Evolutionary conservation across 169 alveolate genomes (phyloP), one percentile per base, ranked within the genome.

Genomic region (Plasmodium coatneyi): DNA sequence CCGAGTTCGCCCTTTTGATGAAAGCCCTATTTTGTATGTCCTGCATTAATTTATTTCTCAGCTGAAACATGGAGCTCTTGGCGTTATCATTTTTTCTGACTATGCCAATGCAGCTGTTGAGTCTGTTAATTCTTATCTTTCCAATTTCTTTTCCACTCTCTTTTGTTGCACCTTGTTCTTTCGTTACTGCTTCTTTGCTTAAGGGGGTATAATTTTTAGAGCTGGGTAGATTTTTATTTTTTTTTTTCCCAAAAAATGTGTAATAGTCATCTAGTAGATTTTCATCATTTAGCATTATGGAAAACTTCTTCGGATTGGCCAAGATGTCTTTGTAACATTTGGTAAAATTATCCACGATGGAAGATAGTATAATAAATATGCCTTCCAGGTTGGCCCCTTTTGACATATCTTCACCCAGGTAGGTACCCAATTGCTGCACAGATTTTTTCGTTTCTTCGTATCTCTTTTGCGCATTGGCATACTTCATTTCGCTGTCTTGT

Each of bases 291-390:
- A 91, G 82, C 83, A 91, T 66, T 12, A 91, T 91, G 25, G 92
- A 80, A 81, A 70, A 91, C 56, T 91, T 91, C 71, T 91, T 91
- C 0, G 95, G 79, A 49, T 91, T 91, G 9, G 86, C 74, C 74
- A 82, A 70, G 74, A 91, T 91, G 16, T 91, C 95, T 78, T 82
- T 91, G 34, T 91, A 91, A 32, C 95, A 91, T 81, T 91, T 91
- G 39, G 83, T 91, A 91, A 91, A 91, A 71, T 71, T 80, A 19
- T 91, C 72, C 32, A 91, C 92, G 71, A 91, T 78, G 12, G 95
- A 91, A 34, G 95, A 81, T 80, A 91, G 81, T 22, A 91, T 81
- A 19, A 91, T 91, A 91, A 91, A 91, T 36, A 91, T 91, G 36
- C 82, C 71, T 91, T 91, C 95, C 16, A 91, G 34, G 46, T 91